Base-by-base conservation (phyloP, 2,329 filamentous ascomycete species). In the Aspergillus fumigatus region DNA sequence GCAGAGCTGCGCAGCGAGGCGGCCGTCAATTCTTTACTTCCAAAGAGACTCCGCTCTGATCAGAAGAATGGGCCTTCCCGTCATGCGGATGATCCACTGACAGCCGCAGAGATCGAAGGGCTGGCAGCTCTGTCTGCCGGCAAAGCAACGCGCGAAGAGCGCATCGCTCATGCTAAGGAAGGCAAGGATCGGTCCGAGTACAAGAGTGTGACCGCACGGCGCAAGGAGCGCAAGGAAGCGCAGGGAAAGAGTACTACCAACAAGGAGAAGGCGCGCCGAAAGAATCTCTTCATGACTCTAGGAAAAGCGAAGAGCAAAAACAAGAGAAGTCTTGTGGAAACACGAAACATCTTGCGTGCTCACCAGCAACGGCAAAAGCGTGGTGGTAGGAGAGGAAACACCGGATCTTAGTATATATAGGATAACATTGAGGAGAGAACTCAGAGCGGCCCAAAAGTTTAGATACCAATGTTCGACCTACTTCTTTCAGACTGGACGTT, bases 281-380 rank as follows among this genome's bases (percentile, higher is more conserved):
- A 99, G 89, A 99, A 99, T 75, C 96, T 99, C 77, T 73, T 99
- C 67, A 99, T 99, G 94, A 97, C 93, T 41, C 77, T 99, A 58
- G 90, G 93, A 57, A 97, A 99, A 81, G 94, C 94, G 10, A 95
- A 94, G 82, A 84, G 83, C 64, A 99, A 97, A 82, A 88, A 94
- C 70, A 97, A 97, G 87, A 84, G 92, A 69, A 96, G 91, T 83
- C 78, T 99, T 74, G 85, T 90, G 11, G 88, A 97, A 76, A 92
- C 91, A 62, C 85, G 84, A 69, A 91, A 88, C 77, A 85, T 92
- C 38, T 75, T 97, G 63, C 88, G 84, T 71, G 89, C 86, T 2
- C 93, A 97, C 75, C 82, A 93, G 27, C 87, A 92, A 56, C 83
- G 92, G 71, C 86, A 86, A 71, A 95, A 95, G 79, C 86, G 86